Base-by-base conservation (phyloP, 371 early-diverging fungal genomes). In the Mortierella sp. region DNA sequence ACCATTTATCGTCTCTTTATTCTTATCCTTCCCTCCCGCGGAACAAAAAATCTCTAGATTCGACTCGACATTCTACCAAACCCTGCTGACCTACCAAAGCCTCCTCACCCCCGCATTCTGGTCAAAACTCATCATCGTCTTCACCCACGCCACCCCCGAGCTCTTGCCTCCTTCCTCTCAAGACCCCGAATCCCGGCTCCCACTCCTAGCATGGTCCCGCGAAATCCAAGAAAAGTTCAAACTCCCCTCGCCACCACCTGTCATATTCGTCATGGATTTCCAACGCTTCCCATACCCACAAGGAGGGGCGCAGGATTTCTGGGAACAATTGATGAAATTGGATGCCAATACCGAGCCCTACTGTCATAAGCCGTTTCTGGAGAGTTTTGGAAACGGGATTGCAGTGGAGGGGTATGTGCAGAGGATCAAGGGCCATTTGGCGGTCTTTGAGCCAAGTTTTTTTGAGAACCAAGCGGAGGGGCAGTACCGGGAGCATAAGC, bases 181-280 rank as follows among this genome's bases (percentile, higher is more conserved):
- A 64, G 26, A 61, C 28, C 28, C 57, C 4, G 61, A 61, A 77
- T 19, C 74, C 86, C 81, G 86, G 0, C 34, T 86, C 4, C 82
- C 61, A 3, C 71, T 79, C 50, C 13, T 86, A 34, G 86, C 77
- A 13, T 86, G 86, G 86, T 71, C 86, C 0, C 73, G 82, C 13
- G 82, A 86, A 75, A 86, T 86, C 40, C 86, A 86, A 55, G 86
- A 86, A 24, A 74, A 69, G n/a, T 86, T 86, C 70, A 78, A 86
- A 43, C 67, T 86, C 59, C 44, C 70, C 2, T 3, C 77, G 11
- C 82, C 82, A n/a, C 86, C 86, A 6, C 13, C 74, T 37, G 73
- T 73, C 5, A 71, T 86, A 3, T 86, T 86, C 54, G 79, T 79
- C 0, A 86, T 86, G 86, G 86, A 86, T 44, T 82, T 76, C 54